These are phyloP conservation scores for Aspergillus jensenii DNA, from an alignment of 2,329 filamentous ascomycete genomes.

Conservation along the genomic window DNA sequence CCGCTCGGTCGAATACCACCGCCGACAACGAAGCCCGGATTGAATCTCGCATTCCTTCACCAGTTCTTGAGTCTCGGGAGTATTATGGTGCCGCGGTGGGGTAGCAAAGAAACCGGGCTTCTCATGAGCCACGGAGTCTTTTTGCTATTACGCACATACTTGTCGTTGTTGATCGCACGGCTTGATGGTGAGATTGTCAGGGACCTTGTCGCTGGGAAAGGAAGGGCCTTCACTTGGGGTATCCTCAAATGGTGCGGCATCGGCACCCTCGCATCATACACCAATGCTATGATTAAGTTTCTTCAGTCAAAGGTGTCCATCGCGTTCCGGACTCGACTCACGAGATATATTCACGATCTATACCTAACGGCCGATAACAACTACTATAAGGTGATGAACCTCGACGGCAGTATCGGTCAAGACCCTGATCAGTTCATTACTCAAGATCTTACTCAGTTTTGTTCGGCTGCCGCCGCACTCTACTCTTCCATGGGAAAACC, in stretches of 20 bases:
- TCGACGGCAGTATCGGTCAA: slow-evolving; percentile 89
- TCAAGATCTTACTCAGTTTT: slow-evolving; percentile 93
- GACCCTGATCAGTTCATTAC: slow-evolving; percentile 97
- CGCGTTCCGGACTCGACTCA: slow-evolving; percentile 91
- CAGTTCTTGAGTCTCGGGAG: slow-evolving; percentile 95
- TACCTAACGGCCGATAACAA: slow-evolving; percentile 94
- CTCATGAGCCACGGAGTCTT: slow-evolving; percentile 87
- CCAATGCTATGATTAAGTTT: slow-evolving; percentile 98
- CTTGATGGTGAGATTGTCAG: slow-evolving; percentile 95
- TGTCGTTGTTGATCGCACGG: slow-evolving; percentile 88
- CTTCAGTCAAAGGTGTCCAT: slow-evolving; percentile 98
- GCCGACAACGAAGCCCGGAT: slow-evolving; percentile 84
- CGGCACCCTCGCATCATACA: slow-evolving; percentile 90
- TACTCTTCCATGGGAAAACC: slow-evolving; percentile 98
- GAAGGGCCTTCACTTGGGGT: slow-evolving; percentile 82
- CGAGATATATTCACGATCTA: slow-evolving; percentile 93
- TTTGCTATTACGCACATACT: slow-evolving; percentile 85
- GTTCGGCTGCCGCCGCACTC: slow-evolving; percentile 82
- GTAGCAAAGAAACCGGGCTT: slow-evolving; percentile 90
- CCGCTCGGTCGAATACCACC: slow-evolving; percentile 68
- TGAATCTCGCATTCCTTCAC: slow-evolving; percentile 94
- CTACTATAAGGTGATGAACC: slow-evolving; percentile 91
- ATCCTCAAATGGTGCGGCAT: slow-evolving; percentile 94
- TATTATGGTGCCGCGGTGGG: slow-evolving; percentile 96
- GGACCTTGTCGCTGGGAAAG: slow-evolving; percentile 93